Evolutionary conservation across 2,329 filamentous ascomycete genomes (phyloP), one percentile per base, ranked within the genome.

Genomic region (Penicillium sumatraense): DNA sequence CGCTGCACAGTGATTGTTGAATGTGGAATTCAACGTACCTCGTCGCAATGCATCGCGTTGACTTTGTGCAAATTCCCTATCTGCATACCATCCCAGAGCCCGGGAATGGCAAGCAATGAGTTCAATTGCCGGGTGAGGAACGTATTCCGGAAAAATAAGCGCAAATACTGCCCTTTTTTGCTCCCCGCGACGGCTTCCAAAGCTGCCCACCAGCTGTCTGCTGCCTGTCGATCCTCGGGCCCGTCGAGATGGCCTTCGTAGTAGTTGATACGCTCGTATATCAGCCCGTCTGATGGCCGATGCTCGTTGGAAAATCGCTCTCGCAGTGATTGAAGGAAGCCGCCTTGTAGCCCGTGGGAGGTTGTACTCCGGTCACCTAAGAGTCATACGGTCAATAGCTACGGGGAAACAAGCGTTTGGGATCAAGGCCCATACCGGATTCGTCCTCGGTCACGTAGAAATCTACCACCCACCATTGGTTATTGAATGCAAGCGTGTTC

Each of bases 11-110:
- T 20, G 5, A 38, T 20, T 11, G 14, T 41, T 6, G 38, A 23
- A 23, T 3, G 8, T 13, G 5, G 38, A 18, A 14, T 18, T 33
- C 24, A 20, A 47, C 49, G 27, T 26, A 59, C 56, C 53, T 59
- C 47, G 27, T 56, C 53, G 29, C 53, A 59, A 14, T 46, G 24
- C 48, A 59, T 59, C 10, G 53, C 46, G 14, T 14, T 44, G 23
- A 56, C 18, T 40, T 59, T 59, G 20, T 56, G 42, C 11, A 59
- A 45, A 1, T 52, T 16, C n/a, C 56, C 53, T 29, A 59, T 59
- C 10, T 31, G 46, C 46, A 59, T 53, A 24, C 40, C 50, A 14
- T 51, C 50, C 57, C 50, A 56, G 11, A 59, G 16, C 13, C 53
- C 57, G 23, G 16, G n/a, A 13, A 54, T 54, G 2, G 36, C 46